These are phyloP conservation scores for Cryptosporidium felis DNA, from an alignment of 169 alveolate genomes.

Conservation along the genomic window DNA sequence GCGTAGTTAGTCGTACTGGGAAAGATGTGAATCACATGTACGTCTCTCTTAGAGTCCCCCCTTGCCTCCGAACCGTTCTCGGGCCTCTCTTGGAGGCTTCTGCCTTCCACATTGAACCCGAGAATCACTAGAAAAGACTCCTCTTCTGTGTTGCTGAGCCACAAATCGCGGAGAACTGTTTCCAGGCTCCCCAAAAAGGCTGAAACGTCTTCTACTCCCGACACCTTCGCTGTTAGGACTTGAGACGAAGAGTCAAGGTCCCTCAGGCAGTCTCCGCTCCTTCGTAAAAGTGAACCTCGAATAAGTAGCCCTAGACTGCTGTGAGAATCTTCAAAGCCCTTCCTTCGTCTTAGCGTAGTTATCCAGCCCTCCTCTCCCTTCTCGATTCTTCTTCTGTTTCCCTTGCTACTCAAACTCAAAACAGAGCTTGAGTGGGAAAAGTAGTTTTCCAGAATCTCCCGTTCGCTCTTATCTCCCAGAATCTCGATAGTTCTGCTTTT, in stretches of 20 bases:
- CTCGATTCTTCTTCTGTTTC: neutral
- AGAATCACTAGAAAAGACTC: constrained; percentile 30
- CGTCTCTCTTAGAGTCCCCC: constrained; percentile 10
- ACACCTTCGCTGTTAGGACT: neutral
- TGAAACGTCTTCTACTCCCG: neutral
- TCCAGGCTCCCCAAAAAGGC: neutral
- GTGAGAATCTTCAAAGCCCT: constrained; percentile 31
- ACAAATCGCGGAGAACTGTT: neutral
- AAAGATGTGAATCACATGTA: constrained; percentile 32
- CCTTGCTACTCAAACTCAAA: neutral
- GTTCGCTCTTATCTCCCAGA: neutral
- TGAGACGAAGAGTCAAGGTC: constrained; percentile 15
- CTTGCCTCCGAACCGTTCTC: neutral
- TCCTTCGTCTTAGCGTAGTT: constrained; percentile 37
- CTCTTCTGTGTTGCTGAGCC: constrained; percentile 28
- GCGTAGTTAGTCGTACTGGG: constrained; percentile 15
- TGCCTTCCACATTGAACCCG: constrained; percentile 5
- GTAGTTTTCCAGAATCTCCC: constrained; percentile 29
- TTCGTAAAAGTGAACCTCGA: neutral
- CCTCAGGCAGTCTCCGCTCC: neutral
- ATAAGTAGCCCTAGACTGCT: constrained; percentile 13
- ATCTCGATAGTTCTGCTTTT: constrained; percentile 10
- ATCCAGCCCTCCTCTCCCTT: neutral
- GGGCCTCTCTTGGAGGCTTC: neutral
- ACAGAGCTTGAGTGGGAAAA: constrained; percentile 41